Evolutionary conservation across 805 yeast species (phyloP).

Genomic region (Metschnikowia kofuensis): DNA sequence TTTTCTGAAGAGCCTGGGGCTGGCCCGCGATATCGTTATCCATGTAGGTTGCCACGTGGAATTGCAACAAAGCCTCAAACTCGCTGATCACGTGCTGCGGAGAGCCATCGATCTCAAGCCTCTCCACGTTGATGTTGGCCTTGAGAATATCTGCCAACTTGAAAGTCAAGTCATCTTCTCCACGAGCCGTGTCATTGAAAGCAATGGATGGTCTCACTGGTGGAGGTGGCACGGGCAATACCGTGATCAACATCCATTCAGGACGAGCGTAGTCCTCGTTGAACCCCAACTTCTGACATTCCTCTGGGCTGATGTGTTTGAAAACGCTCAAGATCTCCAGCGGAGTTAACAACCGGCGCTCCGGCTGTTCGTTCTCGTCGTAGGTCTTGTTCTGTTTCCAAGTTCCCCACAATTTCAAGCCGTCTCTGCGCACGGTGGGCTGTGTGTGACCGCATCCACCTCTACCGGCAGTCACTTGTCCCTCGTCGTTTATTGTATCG

Average conservation of each 20-base stretch:
- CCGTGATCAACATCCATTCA: constrained; percentile 96
- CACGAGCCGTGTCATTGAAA: constrained; percentile 95
- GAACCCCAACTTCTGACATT: constrained; percentile 79
- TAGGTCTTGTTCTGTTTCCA: constrained; percentile 87
- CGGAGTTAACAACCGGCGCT: constrained; percentile 83
- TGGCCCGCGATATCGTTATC: constrained; percentile 99
- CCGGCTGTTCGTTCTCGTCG: constrained; percentile 88
- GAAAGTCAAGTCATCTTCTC: constrained; percentile 98
- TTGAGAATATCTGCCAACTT: constrained; percentile 94
- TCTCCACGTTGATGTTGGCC: constrained; percentile 96
- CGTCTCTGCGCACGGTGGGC: constrained; percentile 94
- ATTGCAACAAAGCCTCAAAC: constrained; percentile 91
- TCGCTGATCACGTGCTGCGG: constrained; percentile 98
- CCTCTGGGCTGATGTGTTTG: constrained; percentile 85
- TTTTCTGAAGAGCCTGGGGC: constrained; percentile 97
- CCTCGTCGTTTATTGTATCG: constrained; percentile 63
- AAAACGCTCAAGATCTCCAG: constrained; percentile 88
- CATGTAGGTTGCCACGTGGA: constrained; percentile 99
- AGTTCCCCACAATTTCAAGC: constrained; percentile 94
- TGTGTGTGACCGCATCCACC: constrained; percentile 99
- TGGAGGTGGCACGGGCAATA: constrained; percentile 99
- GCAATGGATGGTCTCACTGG: constrained; percentile 99
- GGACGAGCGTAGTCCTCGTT: constrained; percentile 97
- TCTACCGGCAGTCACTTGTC: constrained; percentile 54
- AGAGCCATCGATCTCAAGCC: constrained; percentile 96